Conservation (phyloP, 257 asterid genomes). For the Solanum pennellii region DNA sequence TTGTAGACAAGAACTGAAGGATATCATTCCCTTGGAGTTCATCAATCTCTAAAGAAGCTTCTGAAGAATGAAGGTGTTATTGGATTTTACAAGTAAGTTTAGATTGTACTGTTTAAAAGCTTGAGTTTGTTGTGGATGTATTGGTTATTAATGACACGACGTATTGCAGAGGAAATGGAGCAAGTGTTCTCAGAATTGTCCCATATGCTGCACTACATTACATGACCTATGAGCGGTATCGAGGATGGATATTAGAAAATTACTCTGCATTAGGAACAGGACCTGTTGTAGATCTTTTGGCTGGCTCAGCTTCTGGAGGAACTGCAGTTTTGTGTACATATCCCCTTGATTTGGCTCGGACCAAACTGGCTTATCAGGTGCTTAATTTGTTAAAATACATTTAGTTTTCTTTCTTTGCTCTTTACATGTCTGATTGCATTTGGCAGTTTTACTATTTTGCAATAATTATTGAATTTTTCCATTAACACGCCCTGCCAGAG, state of each 20-base stretch:
- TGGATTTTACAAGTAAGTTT: slow-evolving; percentile 78
- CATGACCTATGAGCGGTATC: slow-evolving; percentile 91
- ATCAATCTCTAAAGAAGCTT: slow-evolving; percentile 73
- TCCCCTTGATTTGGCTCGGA: slow-evolving; percentile 95
- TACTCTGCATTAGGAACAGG: slow-evolving; percentile 72
- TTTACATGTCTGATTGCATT: background rate
- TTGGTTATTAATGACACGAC: background rate
- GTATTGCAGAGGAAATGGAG: slow-evolving; percentile 85
- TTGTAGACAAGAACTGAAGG: slow-evolving; percentile 84
- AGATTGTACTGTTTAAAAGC: background rate
- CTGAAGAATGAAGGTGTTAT: slow-evolving; percentile 76
- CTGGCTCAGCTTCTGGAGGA: slow-evolving; percentile 97
- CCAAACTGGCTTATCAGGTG: slow-evolving; percentile 99
- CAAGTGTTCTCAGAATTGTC: slow-evolving; percentile 86
- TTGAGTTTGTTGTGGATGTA: background rate
- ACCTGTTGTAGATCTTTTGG: slow-evolving; percentile 84
- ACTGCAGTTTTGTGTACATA: slow-evolving; percentile 97
- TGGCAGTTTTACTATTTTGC: background rate
- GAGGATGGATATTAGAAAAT: slow-evolving; percentile 63
- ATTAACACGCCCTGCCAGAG: background rate
- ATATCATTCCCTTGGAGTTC: slow-evolving; percentile 69
- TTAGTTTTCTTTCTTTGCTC: slow-evolving; percentile 1
- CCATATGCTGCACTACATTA: slow-evolving; percentile 97
- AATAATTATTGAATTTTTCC: background rate
- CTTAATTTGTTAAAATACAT: background rate